These are phyloP conservation scores for Trypanosoma avium DNA, from an alignment of 208 protist genomes.

Conservation along the genomic window DNA sequence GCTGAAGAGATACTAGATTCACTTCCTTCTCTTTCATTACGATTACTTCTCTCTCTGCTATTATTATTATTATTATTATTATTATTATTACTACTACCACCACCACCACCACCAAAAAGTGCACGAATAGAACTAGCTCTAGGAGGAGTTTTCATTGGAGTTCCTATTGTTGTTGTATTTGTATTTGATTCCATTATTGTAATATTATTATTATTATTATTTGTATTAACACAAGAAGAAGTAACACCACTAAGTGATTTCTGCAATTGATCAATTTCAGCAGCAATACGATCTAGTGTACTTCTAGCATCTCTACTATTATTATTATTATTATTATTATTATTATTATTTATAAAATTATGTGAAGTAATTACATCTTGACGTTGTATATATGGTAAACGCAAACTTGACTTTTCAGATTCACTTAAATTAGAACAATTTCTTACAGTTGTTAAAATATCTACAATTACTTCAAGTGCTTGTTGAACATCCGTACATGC, in stretches of 20 bases:
- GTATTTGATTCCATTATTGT: too few species aligned
- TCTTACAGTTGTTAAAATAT: slow-evolving; percentile 13
- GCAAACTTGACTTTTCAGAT: too few species aligned
- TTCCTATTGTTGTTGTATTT: too few species aligned
- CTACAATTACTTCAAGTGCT: slow-evolving; percentile 3
- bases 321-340: not conserved
- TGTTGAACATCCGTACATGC: slow-evolving; percentile 26
- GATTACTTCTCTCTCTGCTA: slow-evolving; percentile 24
- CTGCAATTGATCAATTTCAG: not conserved
- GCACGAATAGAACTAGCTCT: too few species aligned
- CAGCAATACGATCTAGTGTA: not conserved
- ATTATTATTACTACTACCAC: not conserved
- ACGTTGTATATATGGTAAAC: too few species aligned
- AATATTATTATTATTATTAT: too few species aligned
- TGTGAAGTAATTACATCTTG: not conserved
- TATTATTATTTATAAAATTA: not conserved
- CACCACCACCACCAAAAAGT: too few species aligned
- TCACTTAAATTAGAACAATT: not conserved
- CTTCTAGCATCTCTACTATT: not conserved
- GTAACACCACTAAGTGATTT: too few species aligned
- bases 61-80: not conserved
- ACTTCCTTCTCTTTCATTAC: slow-evolving; percentile 26
- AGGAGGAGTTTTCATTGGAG: too few species aligned
- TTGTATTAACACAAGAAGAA: too few species aligned
- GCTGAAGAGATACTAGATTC: too few species aligned